Evolutionary conservation across 805 yeast genomes (phyloP), one percentile per base, ranked within the genome.

Genomic region (Candida pseudoglaebosa): DNA sequence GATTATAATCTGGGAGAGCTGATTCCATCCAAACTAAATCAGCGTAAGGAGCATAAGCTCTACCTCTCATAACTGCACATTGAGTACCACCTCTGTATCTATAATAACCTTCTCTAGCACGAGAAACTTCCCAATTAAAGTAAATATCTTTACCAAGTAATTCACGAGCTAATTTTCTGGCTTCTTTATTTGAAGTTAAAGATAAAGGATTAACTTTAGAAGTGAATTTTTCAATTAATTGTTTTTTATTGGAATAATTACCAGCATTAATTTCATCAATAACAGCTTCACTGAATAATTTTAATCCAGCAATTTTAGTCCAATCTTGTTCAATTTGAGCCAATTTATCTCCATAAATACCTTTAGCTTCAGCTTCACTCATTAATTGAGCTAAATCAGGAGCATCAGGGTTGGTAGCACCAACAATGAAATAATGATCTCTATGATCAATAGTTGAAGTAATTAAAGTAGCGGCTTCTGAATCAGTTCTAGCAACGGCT

Each of bases 11-110:
- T 50, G 98, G 98, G 52, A 86, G 77, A 64, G 90, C 90, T 43
- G 95, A 83, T 74, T 91, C 98, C 97, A 91, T 90, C 98, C 98
- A 91, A 53, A 90, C 82, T 71, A 91, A 74, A 66, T 90, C 98
- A 32, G 95, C 89, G 65, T 83, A 91, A 46, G 96, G 96, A 39
- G 96, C 90, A 62, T 74, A 91, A 21, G 96, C 95, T 57, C 95
- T 80, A 46, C 95, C 97, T 63, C 98, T 82, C 82, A 88, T 91
- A 38, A 91, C 84, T 36, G 98, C 96, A 75, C 96, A 89, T 72
- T 87, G 90, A 44, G 96, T 87, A 54, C 98, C 98, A 56, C 98
- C 98, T 56, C 72, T 73, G 80, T 88, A 90, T 59, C 96, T 80
- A 80, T 91, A 91, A 78, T 85, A 86, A 53, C 98, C 98, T 71